Base-by-base conservation (phyloP, 176 grass and related monocot genomes). In the Musa troglodytarum region DNA sequence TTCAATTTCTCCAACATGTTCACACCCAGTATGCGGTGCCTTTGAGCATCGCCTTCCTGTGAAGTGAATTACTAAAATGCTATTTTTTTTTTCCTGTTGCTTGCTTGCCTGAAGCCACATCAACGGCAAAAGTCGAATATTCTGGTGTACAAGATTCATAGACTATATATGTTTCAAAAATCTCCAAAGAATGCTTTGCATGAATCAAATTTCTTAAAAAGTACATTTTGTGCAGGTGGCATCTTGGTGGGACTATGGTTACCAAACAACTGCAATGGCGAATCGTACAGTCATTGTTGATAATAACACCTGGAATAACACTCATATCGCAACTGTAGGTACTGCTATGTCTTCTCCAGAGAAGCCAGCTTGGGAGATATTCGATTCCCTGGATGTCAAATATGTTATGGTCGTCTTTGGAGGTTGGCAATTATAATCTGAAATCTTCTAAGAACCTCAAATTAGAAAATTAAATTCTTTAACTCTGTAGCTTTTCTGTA, bases 241-340 rank as follows among this genome's bases (percentile, higher is more conserved):
- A 25, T 99, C 96, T 71, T 99, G 96, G 96, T 99, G 96, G 96
- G 96, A 99, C 68, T 99, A 99, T 79, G 96, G 96, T 76, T 99
- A 99, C 76, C 96, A 99, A 89, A 99, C 96, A 81, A 99, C 91
- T 78, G 96, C 96, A 62, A 99, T 99, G 96, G 96, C 96, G 59
- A 99, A 99, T 74, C 83, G 96, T 69, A 99, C 96, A 55, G 96
- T 95, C 55, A 99, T 99, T 77, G 96, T 99, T 69, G 91, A 99
- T 77, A 99, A 99, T 76, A 99, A 99, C 73, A 99, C 96, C 50
- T 99, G 96, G 96, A 99, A 99, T 74, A 99, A 99, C 79, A 99
- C 91, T 61, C 96, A 99, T 83, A 99, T 99, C 84, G 96, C 96
- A 71, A 99, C 91, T 75, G 96, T 99, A 76, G 96, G 96, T 69